Percentiles rank a stretch among this genome's conserved stretches.
These are phyloP conservation scores for Sphaerostilbella broomeana DNA, from an alignment of 2,329 filamentous ascomycete genomes.

Conservation along the genomic window DNA sequence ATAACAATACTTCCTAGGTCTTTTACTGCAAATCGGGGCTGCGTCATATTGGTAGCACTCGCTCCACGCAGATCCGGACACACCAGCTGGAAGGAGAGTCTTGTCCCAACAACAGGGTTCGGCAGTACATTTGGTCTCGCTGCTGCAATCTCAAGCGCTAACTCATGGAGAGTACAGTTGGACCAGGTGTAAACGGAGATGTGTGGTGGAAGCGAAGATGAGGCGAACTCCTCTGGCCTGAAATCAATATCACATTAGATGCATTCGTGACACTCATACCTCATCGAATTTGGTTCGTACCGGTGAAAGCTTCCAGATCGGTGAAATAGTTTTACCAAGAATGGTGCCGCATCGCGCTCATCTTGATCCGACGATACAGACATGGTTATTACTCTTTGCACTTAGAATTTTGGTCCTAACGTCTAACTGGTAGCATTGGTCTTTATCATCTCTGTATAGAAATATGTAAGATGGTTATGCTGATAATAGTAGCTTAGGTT, in stretches of 20 bases:
- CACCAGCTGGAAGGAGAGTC: constrained; percentile 80
- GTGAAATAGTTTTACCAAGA: constrained; percentile 82
- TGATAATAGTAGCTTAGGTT: too few relatives aligned
- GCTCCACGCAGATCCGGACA: constrained; percentile 62
- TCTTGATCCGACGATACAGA: background rate
- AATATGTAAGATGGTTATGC: background rate
- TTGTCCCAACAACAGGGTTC: constrained; percentile 67
- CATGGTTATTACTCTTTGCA: background rate
- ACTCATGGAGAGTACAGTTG: constrained; percentile 71
- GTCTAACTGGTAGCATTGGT: too few relatives aligned
- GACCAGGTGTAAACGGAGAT: constrained; percentile 83
- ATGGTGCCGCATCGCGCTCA: constrained; percentile 70
- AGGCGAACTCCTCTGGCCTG: constrained; percentile 65
- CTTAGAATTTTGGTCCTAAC: too few relatives aligned
- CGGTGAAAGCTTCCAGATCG: constrained; percentile 64
- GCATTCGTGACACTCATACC: background rate
- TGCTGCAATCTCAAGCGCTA: constrained; percentile 68
- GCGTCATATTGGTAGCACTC: constrained; percentile 20
- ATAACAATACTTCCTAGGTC: constrained; percentile 80
- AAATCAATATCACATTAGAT: background rate
- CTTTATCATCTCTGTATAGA: background rate
- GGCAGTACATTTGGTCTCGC: constrained; percentile 63
- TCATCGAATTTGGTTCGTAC: constrained; percentile 31
- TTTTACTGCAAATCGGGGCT: constrained; percentile 62
- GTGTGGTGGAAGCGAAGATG: constrained; percentile 53